phyloP scores from a whole-genome alignment of 768 basidiomycete species.

The Coprinellus micaceus region DNA sequence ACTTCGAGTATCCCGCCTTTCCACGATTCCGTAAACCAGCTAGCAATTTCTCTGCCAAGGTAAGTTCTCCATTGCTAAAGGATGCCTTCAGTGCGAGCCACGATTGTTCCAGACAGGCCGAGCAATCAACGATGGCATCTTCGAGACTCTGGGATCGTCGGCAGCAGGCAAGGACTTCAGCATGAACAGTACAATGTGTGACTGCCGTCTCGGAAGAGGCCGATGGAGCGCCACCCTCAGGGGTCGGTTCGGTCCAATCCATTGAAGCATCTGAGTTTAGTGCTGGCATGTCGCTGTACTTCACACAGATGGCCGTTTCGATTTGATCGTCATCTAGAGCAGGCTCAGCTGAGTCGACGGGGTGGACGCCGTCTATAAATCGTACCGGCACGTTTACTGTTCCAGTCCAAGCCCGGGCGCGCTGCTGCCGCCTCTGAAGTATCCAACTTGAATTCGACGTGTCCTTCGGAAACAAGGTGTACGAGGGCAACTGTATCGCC shows the following conservation, averaged over 20 bases:
- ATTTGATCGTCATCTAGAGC: conserved; percentile 79
- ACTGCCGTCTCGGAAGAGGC: conserved; percentile 7
- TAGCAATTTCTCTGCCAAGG: background rate
- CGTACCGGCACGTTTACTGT: conserved; percentile 85
- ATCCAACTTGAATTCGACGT: conserved; percentile 75
- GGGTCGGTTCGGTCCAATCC: background rate
- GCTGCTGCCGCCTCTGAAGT: conserved; percentile 54
- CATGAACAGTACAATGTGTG: conserved; percentile 42
- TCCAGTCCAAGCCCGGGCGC: conserved; percentile 65
- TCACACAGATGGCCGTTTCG: conserved; percentile 61
- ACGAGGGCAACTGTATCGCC: conserved; percentile 77
- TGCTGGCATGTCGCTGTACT: conserved; percentile 27
- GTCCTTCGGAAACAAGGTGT: conserved; percentile 78
- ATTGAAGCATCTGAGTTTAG: conserved; percentile 8
- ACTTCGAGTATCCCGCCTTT: background rate
- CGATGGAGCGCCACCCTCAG: background rate
- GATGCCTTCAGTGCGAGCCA: conserved; percentile 24
- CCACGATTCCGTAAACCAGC: background rate
- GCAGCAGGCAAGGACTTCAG: conserved; percentile 50
- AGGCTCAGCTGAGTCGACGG: background rate
- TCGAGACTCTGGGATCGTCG: conserved; percentile 23
- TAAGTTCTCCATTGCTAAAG: background rate
- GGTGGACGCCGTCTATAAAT: conserved; percentile 1
- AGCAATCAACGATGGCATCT: conserved; percentile 39
- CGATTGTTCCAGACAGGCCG: conserved; percentile 42